These are phyloP conservation scores for Stephanodiscus minutulus DNA, from an alignment of 108 stramenopile species.

Conservation along the genomic window DNA sequence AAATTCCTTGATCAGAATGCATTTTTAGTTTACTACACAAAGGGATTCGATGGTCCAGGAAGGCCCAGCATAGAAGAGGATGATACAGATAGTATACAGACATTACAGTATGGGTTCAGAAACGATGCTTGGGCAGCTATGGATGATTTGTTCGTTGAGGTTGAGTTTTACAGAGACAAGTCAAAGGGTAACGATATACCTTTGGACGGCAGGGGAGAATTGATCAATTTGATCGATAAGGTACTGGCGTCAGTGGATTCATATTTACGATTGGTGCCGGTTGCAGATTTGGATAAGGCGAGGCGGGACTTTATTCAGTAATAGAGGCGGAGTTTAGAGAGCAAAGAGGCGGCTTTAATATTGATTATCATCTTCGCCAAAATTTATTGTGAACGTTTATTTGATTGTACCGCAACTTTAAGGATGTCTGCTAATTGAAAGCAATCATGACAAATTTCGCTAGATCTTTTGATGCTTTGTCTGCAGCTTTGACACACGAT, in stretches of 20 bases:
- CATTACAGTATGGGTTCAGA: conserved; percentile 72
- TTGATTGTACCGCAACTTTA: conserved; percentile 36
- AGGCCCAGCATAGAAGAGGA: conserved; percentile 65
- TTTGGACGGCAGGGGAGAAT: conserved; percentile 11
- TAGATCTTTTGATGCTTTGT: conserved; percentile 52
- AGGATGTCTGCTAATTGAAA: conserved; percentile 42
- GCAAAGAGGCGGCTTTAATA: not conserved
- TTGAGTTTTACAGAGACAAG: conserved; percentile 42
- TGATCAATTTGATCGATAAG: conserved; percentile 15
- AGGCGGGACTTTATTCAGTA: conserved; percentile 3
- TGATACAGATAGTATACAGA: conserved; percentile 56
- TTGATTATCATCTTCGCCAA: not conserved
- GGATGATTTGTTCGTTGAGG: conserved; percentile 67
- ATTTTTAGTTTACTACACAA: conserved; percentile 86
- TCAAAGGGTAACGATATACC: conserved; percentile 3
- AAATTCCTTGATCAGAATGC: conserved; percentile 86
- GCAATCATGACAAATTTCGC: conserved; percentile 55
- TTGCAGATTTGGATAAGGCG: conserved; percentile 29
- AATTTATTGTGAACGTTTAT: not conserved
- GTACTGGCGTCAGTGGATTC: conserved; percentile 25
- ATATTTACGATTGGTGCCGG: conserved; percentile 39
- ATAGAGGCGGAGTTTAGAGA: no score
- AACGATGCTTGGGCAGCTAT: conserved; percentile 83
- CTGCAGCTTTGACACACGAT: conserved; percentile 40
- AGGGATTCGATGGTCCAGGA: conserved; percentile 84